Evolutionary conservation across 2,329 filamentous ascomycete genomes (phyloP).

Genomic region (Tolypocladium paradoxum): DNA sequence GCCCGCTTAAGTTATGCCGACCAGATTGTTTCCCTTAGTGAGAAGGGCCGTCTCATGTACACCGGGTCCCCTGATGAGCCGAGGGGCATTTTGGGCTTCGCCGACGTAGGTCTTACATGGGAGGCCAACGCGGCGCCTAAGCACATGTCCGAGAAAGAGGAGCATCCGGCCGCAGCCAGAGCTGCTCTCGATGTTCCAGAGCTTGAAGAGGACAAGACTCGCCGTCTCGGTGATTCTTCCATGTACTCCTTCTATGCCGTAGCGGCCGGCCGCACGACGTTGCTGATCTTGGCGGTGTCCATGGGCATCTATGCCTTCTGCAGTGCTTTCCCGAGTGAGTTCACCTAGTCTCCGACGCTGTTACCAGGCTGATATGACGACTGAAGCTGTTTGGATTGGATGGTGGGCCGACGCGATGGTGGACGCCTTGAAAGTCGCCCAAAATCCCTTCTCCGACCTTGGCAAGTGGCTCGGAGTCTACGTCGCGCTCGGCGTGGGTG

Average conservation of each 20-base stretch:
- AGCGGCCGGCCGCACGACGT: not conserved
- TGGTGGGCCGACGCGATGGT: not conserved
- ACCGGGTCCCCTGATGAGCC: not conserved
- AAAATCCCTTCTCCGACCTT: not conserved
- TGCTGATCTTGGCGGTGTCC: not conserved
- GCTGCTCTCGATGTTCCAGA: not conserved
- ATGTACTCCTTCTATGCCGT: not conserved
- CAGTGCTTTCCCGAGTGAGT: not conserved
- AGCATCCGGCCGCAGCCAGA: not conserved
- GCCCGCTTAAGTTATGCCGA: not conserved
- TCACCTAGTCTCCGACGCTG: accelerated
- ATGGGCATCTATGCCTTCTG: not conserved
- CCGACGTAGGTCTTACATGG: not conserved
- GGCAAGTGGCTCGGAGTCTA: not conserved
- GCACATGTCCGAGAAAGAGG: not conserved
- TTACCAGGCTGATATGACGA: not conserved
- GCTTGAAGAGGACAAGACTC: not conserved
- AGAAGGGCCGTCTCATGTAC: not conserved
- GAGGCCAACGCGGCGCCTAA: not conserved
- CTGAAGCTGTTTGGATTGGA: not conserved
- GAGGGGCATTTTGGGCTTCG: not conserved
- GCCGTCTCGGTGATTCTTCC: not conserved
- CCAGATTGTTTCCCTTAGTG: not conserved
- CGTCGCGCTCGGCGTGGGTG: not conserved
- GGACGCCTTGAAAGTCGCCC: not conserved